Evolutionary conservation across 1,284 basidiomycete genomes (phyloP), one percentile per base, ranked within the genome.

Genomic region (Prillingera fragicola): DNA sequence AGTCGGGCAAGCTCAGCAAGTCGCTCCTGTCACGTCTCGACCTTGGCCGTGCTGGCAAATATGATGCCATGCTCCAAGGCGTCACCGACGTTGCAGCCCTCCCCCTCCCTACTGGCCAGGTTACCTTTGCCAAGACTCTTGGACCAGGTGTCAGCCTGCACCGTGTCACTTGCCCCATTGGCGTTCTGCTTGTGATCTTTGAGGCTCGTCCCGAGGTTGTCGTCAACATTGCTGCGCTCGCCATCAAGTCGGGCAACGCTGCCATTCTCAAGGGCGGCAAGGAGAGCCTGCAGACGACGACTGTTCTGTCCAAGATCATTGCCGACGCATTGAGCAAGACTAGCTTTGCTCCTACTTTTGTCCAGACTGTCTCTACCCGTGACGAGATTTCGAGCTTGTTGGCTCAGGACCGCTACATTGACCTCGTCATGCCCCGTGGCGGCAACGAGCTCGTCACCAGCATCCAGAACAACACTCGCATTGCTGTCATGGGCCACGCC

Each of bases 401-500:
- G 3, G 76, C 81, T 6, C 79, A 94, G 62, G 92, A 97, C 65
- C 78, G 80, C 40, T 91, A 90, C 70, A 96, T 99, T 60, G 92
- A 98, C 71, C 77, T 99, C 10, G 92, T 98, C 43, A 96, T 98
- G 69, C 95, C 95, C 0, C 77, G 95, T 42, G 95, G 95, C 13
- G 90, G 90, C 60, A 95, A 94, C 60, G 81, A 80, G 58, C 80
- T 99, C 18, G 95, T 98, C 10, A 78, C 75, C 50, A 84, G 75
- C 64, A 96, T 99, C 46, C 88, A 97, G 69, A 84, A 87, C 50
- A 81, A 78, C 52, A 95, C 94, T 0, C 78, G 85, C 43, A 97
- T 99, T 54, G 85, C 95, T 2, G 95, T 99, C 34, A 96, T 98
- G 91, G 95, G 95, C 1, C 95, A 99, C 63, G 94, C 95, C 4